Evolutionary conservation across 768 basidiomycete species (phyloP).

Genomic region (Daedaleopsis nitida): DNA sequence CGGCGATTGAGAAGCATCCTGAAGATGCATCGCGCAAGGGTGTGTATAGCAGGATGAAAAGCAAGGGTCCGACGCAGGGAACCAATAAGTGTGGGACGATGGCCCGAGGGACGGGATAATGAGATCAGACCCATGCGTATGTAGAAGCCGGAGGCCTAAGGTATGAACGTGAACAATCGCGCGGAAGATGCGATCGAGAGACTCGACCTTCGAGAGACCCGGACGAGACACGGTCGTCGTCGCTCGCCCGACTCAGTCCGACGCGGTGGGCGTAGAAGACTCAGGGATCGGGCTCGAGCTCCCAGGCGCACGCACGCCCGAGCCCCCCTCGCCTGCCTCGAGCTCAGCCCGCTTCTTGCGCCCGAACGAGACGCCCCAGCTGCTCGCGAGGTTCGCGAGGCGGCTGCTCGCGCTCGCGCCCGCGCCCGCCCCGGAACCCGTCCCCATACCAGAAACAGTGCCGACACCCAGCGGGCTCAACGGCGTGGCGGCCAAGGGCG

Average conservation of each 20-base stretch:
- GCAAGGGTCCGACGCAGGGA: too few species aligned
- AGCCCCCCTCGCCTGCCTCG: conserved; percentile 4
- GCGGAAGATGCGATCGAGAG: too few species aligned
- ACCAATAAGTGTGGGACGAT: too few species aligned
- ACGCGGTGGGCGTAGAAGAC: background rate
- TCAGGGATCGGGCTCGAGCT: conserved; percentile 16
- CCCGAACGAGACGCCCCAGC: conserved; percentile 68
- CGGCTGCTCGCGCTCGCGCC: conserved; percentile 26
- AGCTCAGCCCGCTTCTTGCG: conserved; percentile 44
- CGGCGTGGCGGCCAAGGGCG: conserved; percentile 42
- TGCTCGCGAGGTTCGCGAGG: conserved; percentile 41
- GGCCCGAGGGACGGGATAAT: too few species aligned
- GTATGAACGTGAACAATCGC: too few species aligned
- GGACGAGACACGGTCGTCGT: too few species aligned
- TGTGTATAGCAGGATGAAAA: too few species aligned
- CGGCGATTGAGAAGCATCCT: too few species aligned
- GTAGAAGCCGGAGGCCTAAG: too few species aligned
- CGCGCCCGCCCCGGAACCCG: conserved; percentile 11
- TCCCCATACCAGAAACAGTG: conserved; percentile 13
- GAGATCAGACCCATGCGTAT: too few species aligned
- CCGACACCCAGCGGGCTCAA: conserved; percentile 26
- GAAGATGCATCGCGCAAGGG: too few species aligned
- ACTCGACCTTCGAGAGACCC: too few species aligned
- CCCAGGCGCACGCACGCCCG: conserved; percentile 6
- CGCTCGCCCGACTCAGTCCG: background rate